phyloP scores from a whole-genome alignment of 1,139 yeast species.

The Geotrichum australiense region DNA sequence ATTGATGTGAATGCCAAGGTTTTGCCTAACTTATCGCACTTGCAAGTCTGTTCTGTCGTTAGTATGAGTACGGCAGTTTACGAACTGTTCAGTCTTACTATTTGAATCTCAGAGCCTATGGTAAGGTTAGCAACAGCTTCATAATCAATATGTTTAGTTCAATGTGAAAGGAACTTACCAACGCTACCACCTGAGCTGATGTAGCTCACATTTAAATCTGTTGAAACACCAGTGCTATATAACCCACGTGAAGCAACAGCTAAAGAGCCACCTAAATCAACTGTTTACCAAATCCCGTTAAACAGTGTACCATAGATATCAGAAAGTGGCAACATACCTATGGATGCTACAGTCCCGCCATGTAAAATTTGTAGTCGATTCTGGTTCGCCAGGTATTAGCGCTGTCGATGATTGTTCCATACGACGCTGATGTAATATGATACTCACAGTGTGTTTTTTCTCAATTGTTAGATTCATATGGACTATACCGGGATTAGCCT shows the following conservation, averaged over 20 bases:
- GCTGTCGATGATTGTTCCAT: not conserved
- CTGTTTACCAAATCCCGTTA: constrained; percentile 21
- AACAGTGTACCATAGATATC: not conserved
- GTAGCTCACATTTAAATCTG: constrained; percentile 39
- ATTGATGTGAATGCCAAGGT: constrained; percentile 39
- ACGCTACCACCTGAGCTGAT: constrained; percentile 38
- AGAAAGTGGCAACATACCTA: constrained; percentile 20
- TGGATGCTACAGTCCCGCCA: constrained; percentile 38
- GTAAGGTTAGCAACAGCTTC: constrained; percentile 2
- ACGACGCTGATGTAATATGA: not conserved
- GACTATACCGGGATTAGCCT: constrained; percentile 35
- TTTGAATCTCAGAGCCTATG: constrained; percentile 23
- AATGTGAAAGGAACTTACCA: constrained; percentile 25
- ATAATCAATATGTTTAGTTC: not conserved
- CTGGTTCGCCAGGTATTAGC: too few relatives aligned
- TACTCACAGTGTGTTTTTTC: constrained; percentile 33
- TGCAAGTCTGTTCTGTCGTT: constrained; percentile 26
- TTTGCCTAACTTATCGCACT: constrained; percentile 35
- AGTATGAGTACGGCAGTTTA: not conserved
- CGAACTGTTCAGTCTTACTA: constrained; percentile 19
- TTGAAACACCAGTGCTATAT: constrained; percentile 40
- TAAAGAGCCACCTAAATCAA: constrained; percentile 42
- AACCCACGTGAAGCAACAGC: constrained; percentile 40
- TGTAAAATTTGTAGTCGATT: constrained; percentile 38
- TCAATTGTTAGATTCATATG: constrained; percentile 32